Conservation (phyloP, 2,329 filamentous ascomycete genomes). For the Alternaria viburni region DNA sequence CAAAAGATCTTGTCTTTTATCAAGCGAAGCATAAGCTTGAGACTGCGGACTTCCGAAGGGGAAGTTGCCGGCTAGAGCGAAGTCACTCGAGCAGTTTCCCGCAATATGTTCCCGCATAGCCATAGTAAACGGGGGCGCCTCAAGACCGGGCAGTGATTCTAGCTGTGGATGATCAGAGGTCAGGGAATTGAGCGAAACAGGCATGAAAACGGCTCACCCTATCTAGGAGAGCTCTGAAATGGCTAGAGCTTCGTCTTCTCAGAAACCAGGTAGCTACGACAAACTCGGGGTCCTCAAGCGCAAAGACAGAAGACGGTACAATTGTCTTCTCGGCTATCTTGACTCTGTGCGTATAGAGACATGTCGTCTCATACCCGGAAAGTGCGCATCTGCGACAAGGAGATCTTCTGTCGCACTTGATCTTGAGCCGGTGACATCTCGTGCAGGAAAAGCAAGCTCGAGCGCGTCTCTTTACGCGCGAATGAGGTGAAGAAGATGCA, state of each 20-base stretch:
- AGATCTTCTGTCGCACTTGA: constrained; percentile 27
- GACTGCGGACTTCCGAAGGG: constrained; percentile 24
- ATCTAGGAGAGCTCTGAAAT: constrained; percentile 20
- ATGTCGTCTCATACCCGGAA: constrained; percentile 16
- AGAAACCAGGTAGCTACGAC: constrained; percentile 28
- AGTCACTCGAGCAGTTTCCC: constrained; percentile 20
- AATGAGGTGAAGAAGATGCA: neutral
- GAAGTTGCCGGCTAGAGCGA: constrained; percentile 28
- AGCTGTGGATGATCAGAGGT: neutral
- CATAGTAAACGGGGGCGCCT: constrained; percentile 10
- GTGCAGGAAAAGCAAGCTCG: constrained; percentile 27
- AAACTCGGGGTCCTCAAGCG: constrained; percentile 20
- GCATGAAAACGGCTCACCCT: neutral
- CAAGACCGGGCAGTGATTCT: neutral
- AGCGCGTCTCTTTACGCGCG: neutral
- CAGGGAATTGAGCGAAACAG: neutral
- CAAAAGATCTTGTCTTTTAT: neutral
- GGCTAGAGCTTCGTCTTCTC: constrained; percentile 21
- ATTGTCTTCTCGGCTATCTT: neutral
- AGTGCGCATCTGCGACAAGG: constrained; percentile 26
- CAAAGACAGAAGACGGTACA: constrained; percentile 6
- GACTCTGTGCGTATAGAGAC: constrained; percentile 20
- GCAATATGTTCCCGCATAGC: constrained; percentile 20
- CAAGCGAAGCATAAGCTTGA: constrained; percentile 16
- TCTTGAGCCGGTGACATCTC: constrained; percentile 31